phyloP scores from a whole-genome alignment of 2,329 filamentous ascomycete species.

The Blastomyces gilchristii region DNA sequence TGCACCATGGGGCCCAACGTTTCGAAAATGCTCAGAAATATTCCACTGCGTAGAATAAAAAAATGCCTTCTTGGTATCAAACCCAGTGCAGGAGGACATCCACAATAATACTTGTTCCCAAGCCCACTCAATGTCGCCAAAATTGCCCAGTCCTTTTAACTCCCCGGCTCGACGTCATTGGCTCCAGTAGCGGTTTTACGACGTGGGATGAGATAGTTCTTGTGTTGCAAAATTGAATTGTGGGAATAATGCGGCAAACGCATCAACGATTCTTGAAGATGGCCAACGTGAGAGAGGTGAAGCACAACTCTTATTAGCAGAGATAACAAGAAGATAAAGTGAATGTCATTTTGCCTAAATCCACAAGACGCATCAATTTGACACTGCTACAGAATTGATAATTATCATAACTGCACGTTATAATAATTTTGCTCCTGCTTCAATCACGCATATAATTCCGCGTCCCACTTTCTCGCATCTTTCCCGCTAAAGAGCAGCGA shows the following conservation, averaged over 20 bases:
- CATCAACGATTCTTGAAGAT: neutral
- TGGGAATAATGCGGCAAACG: neutral
- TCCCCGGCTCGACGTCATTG: slow-evolving; percentile 7
- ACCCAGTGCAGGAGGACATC: neutral
- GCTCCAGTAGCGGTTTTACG: neutral
- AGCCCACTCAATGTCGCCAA: neutral
- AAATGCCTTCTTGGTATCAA: neutral
- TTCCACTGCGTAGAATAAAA: neutral
- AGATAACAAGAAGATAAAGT: neutral
- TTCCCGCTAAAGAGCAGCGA: neutral
- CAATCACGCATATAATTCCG: neutral
- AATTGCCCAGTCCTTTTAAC: neutral
- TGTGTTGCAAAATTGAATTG: neutral
- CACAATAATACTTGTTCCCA: neutral
- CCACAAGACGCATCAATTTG: neutral
- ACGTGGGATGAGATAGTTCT: neutral
- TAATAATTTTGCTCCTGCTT: neutral
- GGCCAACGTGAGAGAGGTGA: neutral
- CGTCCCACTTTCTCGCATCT: neutral
- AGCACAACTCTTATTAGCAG: neutral
- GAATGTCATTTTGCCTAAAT: neutral
- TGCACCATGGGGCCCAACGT: neutral
- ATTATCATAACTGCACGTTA: neutral
- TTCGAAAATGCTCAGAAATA: neutral
- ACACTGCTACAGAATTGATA: neutral